Base-by-base conservation (phyloP, 2,329 filamentous ascomycete genomes). In the Diaporthe sp. region DNA sequence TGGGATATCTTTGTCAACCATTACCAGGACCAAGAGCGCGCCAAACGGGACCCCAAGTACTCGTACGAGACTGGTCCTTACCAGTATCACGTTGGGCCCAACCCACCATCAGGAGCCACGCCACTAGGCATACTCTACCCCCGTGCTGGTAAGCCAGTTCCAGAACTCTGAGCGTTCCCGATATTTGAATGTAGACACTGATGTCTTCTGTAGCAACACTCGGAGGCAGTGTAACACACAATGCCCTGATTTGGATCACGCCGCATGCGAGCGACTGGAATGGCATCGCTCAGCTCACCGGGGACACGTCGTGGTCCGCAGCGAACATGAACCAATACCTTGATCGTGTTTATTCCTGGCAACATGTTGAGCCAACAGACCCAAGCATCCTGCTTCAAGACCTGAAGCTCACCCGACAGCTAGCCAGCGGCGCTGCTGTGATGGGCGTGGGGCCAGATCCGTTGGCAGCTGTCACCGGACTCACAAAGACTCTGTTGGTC, bases 71-170 rank as follows among this genome's bases (percentile, higher is more conserved):
- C 71, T 28, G 55, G 17, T 7, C 49, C 62, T 3, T 73, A 62
- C 71, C 70, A 72, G 46, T 61, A 72, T 17, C 70, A 91, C 79
- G 88, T 87, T 25, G 90, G 91, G 19, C 81, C 87, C 7, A 83
- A 86, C 74, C 90, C 89, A 1, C 90, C 91, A 0, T 82, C 83
- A 13, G 89, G 88, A 19, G 88, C 90, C 0, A 85, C 79, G 8
- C 82, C 86, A 76, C 84, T 88, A 77, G 91, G 91, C 8, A 88
- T 88, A n/a, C 84, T 90, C 17, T 93, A 92, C 78, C 90, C 90
- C 13, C 87, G 91, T 28, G 86, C 89, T 5, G 89, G 87, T 55
- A 55, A 62, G 70, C 19, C 12, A 10, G 44, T 1, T 28, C 31
- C 55, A 22, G 28, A 19, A 9, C 19, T 31, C 4, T 25, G 28